Evolutionary conservation across 2,329 filamentous ascomycete species (phyloP).

Genomic region (Podosphaera xanthii): DNA sequence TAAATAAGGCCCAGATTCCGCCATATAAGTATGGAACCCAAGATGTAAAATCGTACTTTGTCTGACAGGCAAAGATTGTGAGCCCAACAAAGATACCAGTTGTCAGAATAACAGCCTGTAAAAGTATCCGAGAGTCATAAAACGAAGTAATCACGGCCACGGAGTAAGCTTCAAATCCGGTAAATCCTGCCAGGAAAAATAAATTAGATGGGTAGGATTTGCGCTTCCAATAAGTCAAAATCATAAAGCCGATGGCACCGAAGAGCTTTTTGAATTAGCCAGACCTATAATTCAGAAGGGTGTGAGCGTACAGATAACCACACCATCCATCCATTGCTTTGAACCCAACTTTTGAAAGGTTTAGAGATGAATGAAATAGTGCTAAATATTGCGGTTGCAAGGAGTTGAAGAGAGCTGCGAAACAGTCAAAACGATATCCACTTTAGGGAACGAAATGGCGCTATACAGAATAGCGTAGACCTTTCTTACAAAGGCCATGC

Average conservation of each 20-base stretch:
- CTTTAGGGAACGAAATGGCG: not conserved
- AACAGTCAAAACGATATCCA: conserved; percentile 1
- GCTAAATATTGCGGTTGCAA: conserved; percentile 62
- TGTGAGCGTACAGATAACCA: conserved; percentile 43
- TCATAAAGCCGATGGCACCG: conserved; percentile 63
- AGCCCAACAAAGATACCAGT: conserved; percentile 60
- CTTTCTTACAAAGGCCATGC: conserved; percentile 91
- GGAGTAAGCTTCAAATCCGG: conserved; percentile 75
- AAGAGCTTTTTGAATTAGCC: conserved; percentile 30
- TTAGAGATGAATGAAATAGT: conserved; percentile 66
- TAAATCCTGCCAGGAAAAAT: conserved; percentile 77
- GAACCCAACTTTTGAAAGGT: conserved; percentile 69
- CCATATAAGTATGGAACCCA: conserved; percentile 95
- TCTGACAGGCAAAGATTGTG: conserved; percentile 82
- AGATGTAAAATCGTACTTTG: conserved; percentile 91
- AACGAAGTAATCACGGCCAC: conserved; percentile 84
- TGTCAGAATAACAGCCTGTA: conserved; percentile 78
- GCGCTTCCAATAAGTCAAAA: conserved; percentile 84
- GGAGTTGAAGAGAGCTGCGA: conserved; percentile 46
- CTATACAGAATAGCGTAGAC: conserved; percentile 79
- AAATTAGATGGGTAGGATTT: conserved; percentile 90
- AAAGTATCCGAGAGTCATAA: conserved; percentile 61
- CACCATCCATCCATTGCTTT: conserved; percentile 61
- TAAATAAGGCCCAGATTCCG: conserved; percentile 65
- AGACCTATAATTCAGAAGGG: not conserved